Evolutionary conservation across 768 basidiomycete genomes (phyloP).

Genomic region (Suillus cothurnatus): DNA sequence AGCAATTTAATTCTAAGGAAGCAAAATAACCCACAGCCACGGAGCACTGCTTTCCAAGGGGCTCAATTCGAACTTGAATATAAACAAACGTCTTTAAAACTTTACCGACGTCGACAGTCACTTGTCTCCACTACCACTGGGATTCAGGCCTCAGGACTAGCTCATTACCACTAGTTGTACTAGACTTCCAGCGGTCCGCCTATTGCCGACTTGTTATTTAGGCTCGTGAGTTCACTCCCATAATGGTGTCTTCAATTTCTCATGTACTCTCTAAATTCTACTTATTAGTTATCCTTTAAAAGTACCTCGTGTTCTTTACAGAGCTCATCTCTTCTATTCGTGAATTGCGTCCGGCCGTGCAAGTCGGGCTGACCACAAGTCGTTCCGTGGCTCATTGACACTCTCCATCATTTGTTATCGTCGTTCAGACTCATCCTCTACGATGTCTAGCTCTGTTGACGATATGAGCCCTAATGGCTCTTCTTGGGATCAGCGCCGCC

Average conservation of each 20-base stretch:
- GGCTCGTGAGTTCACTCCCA: constrained; percentile 8
- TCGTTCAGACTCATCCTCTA: neutral
- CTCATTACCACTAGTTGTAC: neutral
- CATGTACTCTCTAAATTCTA: neutral
- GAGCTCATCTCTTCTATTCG: neutral
- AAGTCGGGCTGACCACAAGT: constrained; percentile 12
- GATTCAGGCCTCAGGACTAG: neutral
- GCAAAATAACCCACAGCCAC: constrained; percentile 2
- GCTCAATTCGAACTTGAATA: neutral
- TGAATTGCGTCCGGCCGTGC: neutral
- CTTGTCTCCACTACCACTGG: neutral
- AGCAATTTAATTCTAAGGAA: neutral
- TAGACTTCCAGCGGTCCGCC: neutral
- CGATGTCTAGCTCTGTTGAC: constrained; percentile 30
- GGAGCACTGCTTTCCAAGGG: neutral
- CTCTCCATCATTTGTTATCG: neutral
- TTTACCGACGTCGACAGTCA: neutral
- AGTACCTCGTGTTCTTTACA: neutral
- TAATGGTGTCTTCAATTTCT: constrained; percentile 12
- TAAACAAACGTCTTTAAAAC: neutral
- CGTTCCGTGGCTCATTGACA: neutral
- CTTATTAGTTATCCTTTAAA: neutral
- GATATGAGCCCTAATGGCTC: constrained; percentile 9
- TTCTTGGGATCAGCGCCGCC: constrained; percentile 25
- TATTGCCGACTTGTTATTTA: neutral